A percentile compares a stretch with the other conserved stretches of the same genome.
Conservation (phyloP, 2,329 filamentous ascomycete species). For the Exophiala dermatitidis region DNA sequence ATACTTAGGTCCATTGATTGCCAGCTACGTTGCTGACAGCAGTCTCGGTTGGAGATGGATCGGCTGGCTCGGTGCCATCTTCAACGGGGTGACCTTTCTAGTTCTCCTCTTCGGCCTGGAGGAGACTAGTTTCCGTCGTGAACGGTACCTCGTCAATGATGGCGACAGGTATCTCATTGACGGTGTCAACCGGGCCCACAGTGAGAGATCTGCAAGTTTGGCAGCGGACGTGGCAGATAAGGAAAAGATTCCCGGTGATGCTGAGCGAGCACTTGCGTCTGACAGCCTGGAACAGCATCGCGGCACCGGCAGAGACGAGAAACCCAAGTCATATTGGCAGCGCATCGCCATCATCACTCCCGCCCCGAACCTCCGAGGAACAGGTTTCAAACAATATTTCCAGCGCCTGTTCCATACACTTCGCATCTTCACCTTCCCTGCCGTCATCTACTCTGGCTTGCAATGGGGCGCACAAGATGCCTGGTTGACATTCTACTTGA, state of each 20-base stretch:
- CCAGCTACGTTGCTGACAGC: conserved; percentile 45
- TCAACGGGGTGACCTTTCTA: conserved; percentile 43
- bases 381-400: conserved; percentile 49
- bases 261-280: neutral
- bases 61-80: conserved; percentile 46
- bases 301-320: conserved; percentile 18
- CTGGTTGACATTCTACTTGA: conserved; percentile 55
- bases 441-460: conserved; percentile 51
- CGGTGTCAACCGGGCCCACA: conserved; percentile 12
- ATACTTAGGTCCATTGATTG: conserved; percentile 49
- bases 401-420: conserved; percentile 49
- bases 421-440: conserved; percentile 52
- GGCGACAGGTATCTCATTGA: conserved; percentile 20
- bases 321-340: conserved; percentile 47
- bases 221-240: conserved; percentile 1
- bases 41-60: conserved; percentile 50
- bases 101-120: conserved; percentile 48
- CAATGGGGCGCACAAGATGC: conserved; percentile 56
- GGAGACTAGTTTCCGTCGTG: conserved; percentile 37
- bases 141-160: conserved; percentile 17
- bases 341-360: conserved; percentile 52
- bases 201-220: conserved; percentile 6
- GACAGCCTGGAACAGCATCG: conserved; percentile 14
- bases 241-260: conserved; percentile 5
- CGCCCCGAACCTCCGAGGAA: conserved; percentile 47